Base-by-base conservation (phyloP, 2,329 filamentous ascomycete genomes). In the Curvularia spicifera region DNA sequence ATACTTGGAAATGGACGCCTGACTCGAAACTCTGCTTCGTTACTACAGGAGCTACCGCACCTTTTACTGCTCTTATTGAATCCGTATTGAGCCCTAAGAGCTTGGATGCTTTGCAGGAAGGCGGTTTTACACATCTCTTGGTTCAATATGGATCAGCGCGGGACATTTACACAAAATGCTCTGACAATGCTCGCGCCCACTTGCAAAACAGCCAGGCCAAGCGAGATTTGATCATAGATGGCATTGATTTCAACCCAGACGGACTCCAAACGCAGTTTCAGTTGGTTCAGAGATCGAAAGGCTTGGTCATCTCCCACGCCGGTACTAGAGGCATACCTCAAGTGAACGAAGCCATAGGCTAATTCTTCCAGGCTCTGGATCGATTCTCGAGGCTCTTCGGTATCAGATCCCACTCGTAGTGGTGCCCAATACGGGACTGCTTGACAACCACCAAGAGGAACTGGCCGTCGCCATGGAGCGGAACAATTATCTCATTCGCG, bases 371-470 rank as follows among this genome's bases (percentile, higher is more conserved):
- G 93, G 94, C 15, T 93, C 94, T 12, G 95, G 95, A 8, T 93
- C 91, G 3, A 93, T 98, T 28, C 83, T 98, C 0, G 92, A 93
- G 73, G 91, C 89, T 0, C 85, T 96, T 61, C 87, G 91, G 43
- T 80, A 90, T 51, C 85, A 87, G 13, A 81, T 93, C 0, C 89
- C 91, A 2, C 80, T 98, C n/a, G 84, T 99, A 49, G 91, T 97
- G 0, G 93, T 99, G 2, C 91, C 94, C 2, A 99, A 99, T 75
- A 84, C 87, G 1, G 81, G 82, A 6, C 84, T 99, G 0, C 84
- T 97, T 68, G 88, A 96, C 71, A 94, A 99, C 70, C 95, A 99
- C 73, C 95, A 99, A 77, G 84, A 87, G 20, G 92, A 98, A 75
- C 84, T 99, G 53, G 94, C 94, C 0, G 82, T 87, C 49, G 88